These are phyloP conservation scores for Silene vulgaris DNA, from an alignment of 179 eudicot species.

Conservation along the genomic window DNA sequence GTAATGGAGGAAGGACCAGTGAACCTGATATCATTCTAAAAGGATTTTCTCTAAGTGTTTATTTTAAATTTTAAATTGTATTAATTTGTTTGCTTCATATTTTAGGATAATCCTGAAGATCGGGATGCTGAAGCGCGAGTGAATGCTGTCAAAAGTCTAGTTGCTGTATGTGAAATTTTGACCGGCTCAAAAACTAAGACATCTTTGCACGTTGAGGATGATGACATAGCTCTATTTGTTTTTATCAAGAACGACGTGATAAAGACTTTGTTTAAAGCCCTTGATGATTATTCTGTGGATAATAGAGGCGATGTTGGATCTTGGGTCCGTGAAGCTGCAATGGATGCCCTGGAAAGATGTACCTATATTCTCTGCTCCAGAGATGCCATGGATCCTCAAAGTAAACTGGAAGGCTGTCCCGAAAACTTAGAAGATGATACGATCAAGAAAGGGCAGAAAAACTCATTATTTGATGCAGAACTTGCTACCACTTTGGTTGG, in stretches of 20 bases:
- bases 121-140: slow-evolving; percentile 98
- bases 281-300: slow-evolving; percentile 91
- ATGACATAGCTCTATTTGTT: slow-evolving; percentile 37
- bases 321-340: slow-evolving; percentile 98
- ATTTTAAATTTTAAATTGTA: neutral
- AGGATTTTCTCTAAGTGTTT: neutral
- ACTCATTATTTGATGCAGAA: slow-evolving; percentile 51
- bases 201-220: slow-evolving; percentile 34
- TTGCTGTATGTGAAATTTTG: slow-evolving; percentile 69
- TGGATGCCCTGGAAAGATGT: slow-evolving; percentile 90
- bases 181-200: slow-evolving; percentile 34
- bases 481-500: slow-evolving; percentile 64
- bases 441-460: slow-evolving; percentile 20
- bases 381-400: slow-evolving; percentile 33
- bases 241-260: slow-evolving; percentile 72
- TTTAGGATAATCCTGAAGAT: slow-evolving; percentile 79
- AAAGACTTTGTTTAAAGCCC: slow-evolving; percentile 68
- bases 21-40: neutral
- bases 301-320: slow-evolving; percentile 99
- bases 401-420: slow-evolving; percentile 18
- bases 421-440: slow-evolving; percentile 30
- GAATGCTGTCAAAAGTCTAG: slow-evolving; percentile 84
- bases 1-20: neutral
- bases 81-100: neutral
- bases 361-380: slow-evolving; percentile 68